Percentiles rank a stretch among this genome's conserved stretches.
Evolutionary conservation across 768 basidiomycete species (phyloP).

Genomic region (Pisolithus tinctorius): DNA sequence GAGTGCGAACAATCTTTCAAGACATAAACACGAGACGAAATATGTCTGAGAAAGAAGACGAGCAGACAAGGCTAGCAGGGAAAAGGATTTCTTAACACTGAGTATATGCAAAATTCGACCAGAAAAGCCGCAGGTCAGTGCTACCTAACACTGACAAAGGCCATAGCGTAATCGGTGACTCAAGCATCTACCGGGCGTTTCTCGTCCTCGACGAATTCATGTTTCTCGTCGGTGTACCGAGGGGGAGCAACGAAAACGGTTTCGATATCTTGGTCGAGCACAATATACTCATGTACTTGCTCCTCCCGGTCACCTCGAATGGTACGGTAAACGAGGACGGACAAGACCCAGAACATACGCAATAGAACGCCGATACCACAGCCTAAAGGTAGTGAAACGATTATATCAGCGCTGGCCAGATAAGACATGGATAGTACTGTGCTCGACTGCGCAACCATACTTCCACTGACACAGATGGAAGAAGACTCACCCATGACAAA

Average conservation of each 20-base stretch:
- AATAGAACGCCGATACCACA: constrained; percentile 79
- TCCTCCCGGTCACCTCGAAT: constrained; percentile 40
- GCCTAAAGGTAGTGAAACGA: constrained; percentile 33
- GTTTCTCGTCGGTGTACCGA: constrained; percentile 54
- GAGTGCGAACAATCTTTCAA: no score
- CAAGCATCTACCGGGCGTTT: constrained; percentile 2
- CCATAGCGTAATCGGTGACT: neutral
- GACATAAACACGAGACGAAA: no score
- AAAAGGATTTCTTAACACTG: no score
- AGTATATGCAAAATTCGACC: no score
- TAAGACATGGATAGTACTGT: neutral
- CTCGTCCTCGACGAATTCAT: constrained; percentile 14
- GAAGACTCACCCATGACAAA: constrained; percentile 68
- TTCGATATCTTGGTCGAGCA: constrained; percentile 43
- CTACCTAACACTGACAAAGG: neutral
- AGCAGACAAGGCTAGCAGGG: no score
- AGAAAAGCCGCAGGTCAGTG: neutral
- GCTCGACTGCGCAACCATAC: no score
- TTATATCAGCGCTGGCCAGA: neutral
- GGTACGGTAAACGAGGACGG: constrained; percentile 53
- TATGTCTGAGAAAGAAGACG: no score
- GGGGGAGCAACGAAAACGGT: constrained; percentile 48
- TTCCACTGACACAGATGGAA: neutral
- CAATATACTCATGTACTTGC: constrained; percentile 33
- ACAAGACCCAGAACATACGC: constrained; percentile 73